These are phyloP conservation scores for Nothophytophthora sp. DNA, from an alignment of 352 stramenopile species.

Conservation along the genomic window DNA sequence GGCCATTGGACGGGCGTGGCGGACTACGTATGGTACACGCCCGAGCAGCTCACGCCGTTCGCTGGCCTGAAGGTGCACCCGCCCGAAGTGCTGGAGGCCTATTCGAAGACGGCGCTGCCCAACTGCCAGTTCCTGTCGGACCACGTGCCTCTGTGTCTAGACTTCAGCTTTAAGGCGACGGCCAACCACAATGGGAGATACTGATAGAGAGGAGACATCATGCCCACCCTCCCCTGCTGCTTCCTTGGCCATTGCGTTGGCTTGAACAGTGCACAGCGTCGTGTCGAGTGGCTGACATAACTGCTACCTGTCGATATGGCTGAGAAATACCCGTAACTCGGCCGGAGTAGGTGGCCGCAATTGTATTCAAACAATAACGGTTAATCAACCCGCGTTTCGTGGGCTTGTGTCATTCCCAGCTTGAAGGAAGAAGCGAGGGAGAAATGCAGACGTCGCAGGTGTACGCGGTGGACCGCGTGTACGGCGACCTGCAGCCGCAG, in stretches of 20 bases:
- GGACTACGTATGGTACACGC: slow-evolving; percentile 99
- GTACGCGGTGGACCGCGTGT: slow-evolving; percentile 87
- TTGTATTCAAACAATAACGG: no score
- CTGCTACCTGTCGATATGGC: no score
- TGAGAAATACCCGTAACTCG: no score
- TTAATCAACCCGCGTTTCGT: no score
- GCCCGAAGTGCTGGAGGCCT: slow-evolving; percentile 86
- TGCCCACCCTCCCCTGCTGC: not conserved
- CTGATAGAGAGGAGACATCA: slow-evolving; percentile 44
- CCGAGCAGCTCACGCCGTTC: slow-evolving; percentile 91
- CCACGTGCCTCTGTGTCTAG: slow-evolving; percentile 94
- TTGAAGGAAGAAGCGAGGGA: no score
- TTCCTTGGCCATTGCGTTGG: no score
- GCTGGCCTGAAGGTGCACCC: slow-evolving; percentile 94
- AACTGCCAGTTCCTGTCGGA: slow-evolving; percentile 97
- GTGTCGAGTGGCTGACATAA: no score
- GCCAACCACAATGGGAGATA: slow-evolving; percentile 47
- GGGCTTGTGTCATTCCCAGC: no score
- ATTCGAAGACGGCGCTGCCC: slow-evolving; percentile 92
- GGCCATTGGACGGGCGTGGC: slow-evolving; percentile 94
- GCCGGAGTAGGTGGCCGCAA: no score
- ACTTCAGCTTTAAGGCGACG: slow-evolving; percentile 84
- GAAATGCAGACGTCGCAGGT: slow-evolving; percentile 87
- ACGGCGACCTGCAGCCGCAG: slow-evolving; percentile 81
- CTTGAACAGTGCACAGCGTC: no score